Conservation (phyloP, 2,329 filamentous ascomycete genomes). For the Sphaerulina populicola region DNA sequence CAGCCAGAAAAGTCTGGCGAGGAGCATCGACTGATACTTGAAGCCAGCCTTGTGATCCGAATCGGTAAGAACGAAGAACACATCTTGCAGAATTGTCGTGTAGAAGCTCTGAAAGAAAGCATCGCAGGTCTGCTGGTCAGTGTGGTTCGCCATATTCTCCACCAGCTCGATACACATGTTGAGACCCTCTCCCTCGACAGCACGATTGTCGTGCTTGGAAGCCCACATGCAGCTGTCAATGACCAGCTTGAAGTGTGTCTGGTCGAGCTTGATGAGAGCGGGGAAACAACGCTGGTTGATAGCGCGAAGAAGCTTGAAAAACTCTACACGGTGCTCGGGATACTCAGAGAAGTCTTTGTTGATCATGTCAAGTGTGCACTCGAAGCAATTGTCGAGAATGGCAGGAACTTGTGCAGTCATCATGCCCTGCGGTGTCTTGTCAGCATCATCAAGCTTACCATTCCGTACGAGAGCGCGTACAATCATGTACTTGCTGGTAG, state of each 20-base stretch:
- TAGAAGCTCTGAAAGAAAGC: slow-evolving; percentile 99
- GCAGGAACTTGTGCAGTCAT: slow-evolving; percentile 98
- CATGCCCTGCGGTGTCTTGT: slow-evolving; percentile 52
- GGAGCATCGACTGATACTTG: slow-evolving; percentile 89
- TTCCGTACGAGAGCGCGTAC: slow-evolving; percentile 23
- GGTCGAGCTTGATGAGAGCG: slow-evolving; percentile 84
- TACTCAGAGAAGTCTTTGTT: slow-evolving; percentile 99
- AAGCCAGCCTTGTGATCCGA: slow-evolving; percentile 98
- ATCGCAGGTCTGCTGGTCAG: slow-evolving; percentile 75
- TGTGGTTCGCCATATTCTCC: slow-evolving; percentile 84
- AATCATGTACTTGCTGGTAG: slow-evolving; percentile 45
- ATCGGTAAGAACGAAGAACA: slow-evolving; percentile 96
- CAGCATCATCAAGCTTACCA: slow-evolving; percentile 24
- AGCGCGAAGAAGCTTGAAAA: slow-evolving; percentile 91
- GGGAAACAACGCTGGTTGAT: slow-evolving; percentile 98
- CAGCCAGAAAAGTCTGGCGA: slow-evolving; percentile 94
- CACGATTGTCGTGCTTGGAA: slow-evolving; percentile 99
- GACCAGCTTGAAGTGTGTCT: slow-evolving; percentile 96
- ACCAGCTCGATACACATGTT: slow-evolving; percentile 98
- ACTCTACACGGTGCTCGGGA: slow-evolving; percentile 97
- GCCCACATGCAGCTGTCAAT: slow-evolving; percentile 99
- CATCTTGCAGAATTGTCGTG: slow-evolving; percentile 87
- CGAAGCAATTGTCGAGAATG: slow-evolving; percentile 98
- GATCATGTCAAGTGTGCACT: slow-evolving; percentile 98
- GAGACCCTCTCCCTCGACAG: slow-evolving; percentile 90